Evolutionary conservation across 2,329 filamentous ascomycete species (phyloP).

Genomic region (Gremmenia infestans): DNA sequence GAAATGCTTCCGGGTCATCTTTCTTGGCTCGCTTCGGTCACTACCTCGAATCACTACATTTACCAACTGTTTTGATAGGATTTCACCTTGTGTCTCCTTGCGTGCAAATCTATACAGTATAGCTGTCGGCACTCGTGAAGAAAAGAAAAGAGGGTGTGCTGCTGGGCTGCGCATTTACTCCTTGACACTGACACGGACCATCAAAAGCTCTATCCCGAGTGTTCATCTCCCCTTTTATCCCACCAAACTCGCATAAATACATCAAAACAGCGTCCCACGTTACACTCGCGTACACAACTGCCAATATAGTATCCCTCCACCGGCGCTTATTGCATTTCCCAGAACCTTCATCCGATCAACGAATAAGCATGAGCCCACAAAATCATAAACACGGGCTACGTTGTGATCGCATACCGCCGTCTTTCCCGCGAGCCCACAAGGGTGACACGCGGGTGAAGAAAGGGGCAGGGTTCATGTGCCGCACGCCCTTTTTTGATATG

Average conservation of each 20-base stretch:
- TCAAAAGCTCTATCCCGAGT: not conserved
- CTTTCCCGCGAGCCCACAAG: not conserved
- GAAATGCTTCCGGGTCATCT: not conserved
- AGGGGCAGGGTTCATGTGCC: too few relatives aligned
- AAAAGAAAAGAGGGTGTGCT: not conserved
- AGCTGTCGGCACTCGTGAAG: not conserved
- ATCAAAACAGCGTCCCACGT: not conserved
- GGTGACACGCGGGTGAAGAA: not conserved
- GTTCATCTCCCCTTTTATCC: not conserved
- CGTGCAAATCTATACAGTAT: not conserved
- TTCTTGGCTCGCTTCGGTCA: too few relatives aligned
- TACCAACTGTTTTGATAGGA: not conserved
- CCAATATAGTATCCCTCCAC: not conserved
- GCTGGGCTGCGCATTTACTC: too few relatives aligned
- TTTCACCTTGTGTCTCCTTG: not conserved
- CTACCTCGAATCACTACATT: too few relatives aligned
- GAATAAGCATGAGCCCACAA: not conserved
- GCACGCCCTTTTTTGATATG: not conserved
- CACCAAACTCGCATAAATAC: not conserved
- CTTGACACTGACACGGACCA: not conserved
- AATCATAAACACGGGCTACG: not conserved
- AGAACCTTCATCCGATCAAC: not conserved
- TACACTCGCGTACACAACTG: not conserved
- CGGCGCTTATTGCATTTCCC: not conserved
- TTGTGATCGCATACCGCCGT: not conserved